Conservation (phyloP, 768 basidiomycete species). For the Xerocomellus chrysenteron region DNA sequence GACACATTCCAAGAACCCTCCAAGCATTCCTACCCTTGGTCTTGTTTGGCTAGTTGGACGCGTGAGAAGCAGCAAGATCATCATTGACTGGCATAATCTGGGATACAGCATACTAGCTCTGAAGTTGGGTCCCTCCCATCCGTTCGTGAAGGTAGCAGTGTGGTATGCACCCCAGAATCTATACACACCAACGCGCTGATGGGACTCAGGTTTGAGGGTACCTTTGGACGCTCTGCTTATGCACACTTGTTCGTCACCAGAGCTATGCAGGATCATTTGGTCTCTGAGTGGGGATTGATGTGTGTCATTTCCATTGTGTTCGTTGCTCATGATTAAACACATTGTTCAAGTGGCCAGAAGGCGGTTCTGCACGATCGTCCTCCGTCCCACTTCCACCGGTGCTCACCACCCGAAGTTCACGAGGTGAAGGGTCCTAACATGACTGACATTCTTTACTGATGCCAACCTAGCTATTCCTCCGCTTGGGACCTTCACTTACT, state of each 20-base stretch:
- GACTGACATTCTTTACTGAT: conserved; percentile 1
- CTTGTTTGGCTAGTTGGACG: conserved; percentile 73
- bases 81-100: conserved; percentile 99
- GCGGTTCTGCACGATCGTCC: conserved; percentile 88
- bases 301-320: conserved; percentile 38
- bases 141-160: conserved; percentile 71
- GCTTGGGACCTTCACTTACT: conserved; percentile 41
- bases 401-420: conserved; percentile 70
- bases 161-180: conserved; percentile 46
- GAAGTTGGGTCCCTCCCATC: conserved; percentile 66
- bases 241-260: conserved; percentile 92
- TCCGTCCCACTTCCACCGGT: conserved; percentile 76
- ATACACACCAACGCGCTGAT: conserved; percentile 2
- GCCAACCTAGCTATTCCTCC: conserved; percentile 47
- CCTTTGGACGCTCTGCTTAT: conserved; percentile 78
- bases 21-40: conserved; percentile 90
- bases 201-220: conserved; percentile 69
- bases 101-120: conserved; percentile 92
- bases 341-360: conserved; percentile 62
- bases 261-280: conserved; percentile 76
- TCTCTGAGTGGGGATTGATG: conserved; percentile 74
- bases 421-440: conserved; percentile 47
- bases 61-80: conserved; percentile 75
- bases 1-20: conserved; percentile 73
- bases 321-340: conserved; percentile 5